Percentiles rank a stretch among this genome's conserved stretches.
phyloP scores from a whole-genome alignment of 495 filamentous ascomycete genomes.

The Podospora sp. region DNA sequence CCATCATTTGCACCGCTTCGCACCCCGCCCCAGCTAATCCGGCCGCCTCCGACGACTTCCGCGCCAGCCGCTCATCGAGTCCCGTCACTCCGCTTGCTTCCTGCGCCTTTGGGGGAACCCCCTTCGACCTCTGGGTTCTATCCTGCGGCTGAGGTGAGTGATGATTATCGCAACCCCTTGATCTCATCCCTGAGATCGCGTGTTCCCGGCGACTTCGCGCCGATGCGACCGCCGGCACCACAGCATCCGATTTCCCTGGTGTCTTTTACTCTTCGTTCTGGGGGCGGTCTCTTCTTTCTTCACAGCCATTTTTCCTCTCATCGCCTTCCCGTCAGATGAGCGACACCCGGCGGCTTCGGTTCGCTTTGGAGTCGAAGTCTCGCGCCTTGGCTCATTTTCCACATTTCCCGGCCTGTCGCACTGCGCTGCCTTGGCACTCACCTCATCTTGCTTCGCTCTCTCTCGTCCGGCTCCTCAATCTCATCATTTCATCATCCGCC shows the following conservation, averaged over 20 bases:
- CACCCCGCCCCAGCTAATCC: not conserved
- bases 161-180: not conserved
- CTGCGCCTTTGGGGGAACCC: no score
- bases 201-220: not conserved
- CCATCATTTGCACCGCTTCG: not conserved
- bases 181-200: not conserved
- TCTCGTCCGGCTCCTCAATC: not conserved
- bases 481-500: not conserved
- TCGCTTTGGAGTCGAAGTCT: not conserved
- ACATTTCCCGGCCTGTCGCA: not conserved
- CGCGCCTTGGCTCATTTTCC: not conserved
- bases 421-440: not conserved
- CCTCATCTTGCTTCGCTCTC: not conserved
- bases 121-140: not conserved
- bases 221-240: not conserved
- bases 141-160: not conserved
- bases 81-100: no score
- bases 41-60: not conserved
- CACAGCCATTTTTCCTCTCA: not conserved
- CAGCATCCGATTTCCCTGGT: not conserved
- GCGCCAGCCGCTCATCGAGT: not conserved
- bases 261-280: not conserved
- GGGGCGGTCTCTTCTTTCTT: not conserved
- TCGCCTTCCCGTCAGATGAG: not conserved
- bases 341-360: not conserved